Evolutionary conservation across 352 stramenopile genomes (phyloP).

Genomic region (Phytophthora pisi): DNA sequence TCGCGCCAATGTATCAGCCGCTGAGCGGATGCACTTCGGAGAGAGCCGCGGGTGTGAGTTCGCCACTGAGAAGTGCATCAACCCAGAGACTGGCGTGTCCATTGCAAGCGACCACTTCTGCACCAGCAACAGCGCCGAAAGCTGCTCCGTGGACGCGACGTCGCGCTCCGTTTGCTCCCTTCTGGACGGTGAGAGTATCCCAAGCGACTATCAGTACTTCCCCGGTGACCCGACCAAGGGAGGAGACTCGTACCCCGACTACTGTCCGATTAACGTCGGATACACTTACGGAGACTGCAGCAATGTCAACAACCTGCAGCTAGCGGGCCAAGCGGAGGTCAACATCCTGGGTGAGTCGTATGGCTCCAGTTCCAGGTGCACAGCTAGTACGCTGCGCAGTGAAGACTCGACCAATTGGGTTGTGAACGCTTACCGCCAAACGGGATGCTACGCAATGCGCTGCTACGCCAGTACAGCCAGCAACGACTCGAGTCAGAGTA

Average conservation of each 20-base stretch:
- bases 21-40: conserved; percentile 74
- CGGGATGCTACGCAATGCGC: conserved; percentile 76
- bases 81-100: conserved; percentile 48
- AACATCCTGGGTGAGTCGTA: conserved; percentile 85
- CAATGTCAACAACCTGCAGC: conserved; percentile 56
- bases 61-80: conserved; percentile 69
- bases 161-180: conserved; percentile 74
- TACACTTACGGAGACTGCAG: conserved; percentile 72
- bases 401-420: conserved; percentile 60
- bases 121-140: conserved; percentile 57
- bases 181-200: conserved; percentile 46
- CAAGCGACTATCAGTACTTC: conserved; percentile 69
- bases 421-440: conserved; percentile 62
- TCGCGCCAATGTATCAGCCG: conserved; percentile 52
- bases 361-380: conserved; percentile 73
- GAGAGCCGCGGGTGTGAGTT: conserved; percentile 69
- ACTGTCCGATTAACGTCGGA: conserved; percentile 76
- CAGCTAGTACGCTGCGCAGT: conserved; percentile 63
- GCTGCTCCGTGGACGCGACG: conserved; percentile 75
- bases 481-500: conserved; percentile 16
- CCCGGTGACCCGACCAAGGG: conserved; percentile 42
- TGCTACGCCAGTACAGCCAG: conserved; percentile 42
- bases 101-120: conserved; percentile 70
- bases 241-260: conserved; percentile 71
- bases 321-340: conserved; percentile 37